Evolutionary conservation across 306 rosid species (phyloP).

Genomic region (Prunus salicina): DNA sequence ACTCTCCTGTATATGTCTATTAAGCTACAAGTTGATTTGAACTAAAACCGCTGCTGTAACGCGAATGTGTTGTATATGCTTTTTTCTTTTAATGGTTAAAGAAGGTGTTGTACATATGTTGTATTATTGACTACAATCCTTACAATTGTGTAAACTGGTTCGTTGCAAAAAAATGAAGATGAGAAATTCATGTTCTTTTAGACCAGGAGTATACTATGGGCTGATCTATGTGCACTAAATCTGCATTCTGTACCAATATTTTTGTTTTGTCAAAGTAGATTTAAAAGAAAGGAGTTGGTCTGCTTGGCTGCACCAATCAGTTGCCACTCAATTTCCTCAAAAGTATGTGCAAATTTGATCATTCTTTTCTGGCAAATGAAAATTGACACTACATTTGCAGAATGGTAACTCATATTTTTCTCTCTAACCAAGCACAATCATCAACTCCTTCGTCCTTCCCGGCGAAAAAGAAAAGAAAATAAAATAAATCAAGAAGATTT

Average conservation of each 20-base stretch:
- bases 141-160: not conserved
- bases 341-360: not conserved
- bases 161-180: not conserved
- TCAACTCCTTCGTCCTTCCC: not conserved
- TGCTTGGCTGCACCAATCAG: too few relatives aligned
- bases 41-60: constrained; percentile 20
- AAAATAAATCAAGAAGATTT: not conserved
- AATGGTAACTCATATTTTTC: not conserved
- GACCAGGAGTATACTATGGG: not conserved
- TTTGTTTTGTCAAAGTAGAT: not conserved
- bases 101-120: not conserved
- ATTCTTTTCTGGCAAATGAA: not conserved
- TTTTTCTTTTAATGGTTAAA: too few relatives aligned
- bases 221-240: not conserved
- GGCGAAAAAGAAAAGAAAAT: not conserved
- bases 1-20: constrained; percentile 92
- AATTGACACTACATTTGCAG: not conserved
- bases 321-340: too few relatives aligned
- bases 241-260: not conserved
- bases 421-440: not conserved
- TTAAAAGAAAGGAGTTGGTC: not conserved
- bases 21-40: constrained; percentile 61
- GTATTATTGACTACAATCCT: not conserved
- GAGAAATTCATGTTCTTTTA: not conserved
- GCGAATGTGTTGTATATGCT: not conserved